Percentiles rank a stretch among this genome's conserved stretches.
Conservation (phyloP, 1,139 yeast species). For the Nakaseomyces delphensis region DNA sequence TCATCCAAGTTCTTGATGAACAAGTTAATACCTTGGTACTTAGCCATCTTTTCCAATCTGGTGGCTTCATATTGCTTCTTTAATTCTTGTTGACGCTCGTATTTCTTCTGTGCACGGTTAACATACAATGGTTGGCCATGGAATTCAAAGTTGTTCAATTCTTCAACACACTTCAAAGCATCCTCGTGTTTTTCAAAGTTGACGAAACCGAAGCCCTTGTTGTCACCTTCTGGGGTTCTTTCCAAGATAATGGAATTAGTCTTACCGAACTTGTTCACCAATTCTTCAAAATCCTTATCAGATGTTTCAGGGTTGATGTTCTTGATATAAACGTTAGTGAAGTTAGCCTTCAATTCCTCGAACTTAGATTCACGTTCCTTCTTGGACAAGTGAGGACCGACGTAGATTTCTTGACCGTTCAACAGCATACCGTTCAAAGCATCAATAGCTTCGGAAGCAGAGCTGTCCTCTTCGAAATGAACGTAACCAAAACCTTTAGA, state of each 20-base stretch:
- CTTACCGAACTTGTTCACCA: slow-evolving; percentile 68
- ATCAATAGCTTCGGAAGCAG: slow-evolving; percentile 93
- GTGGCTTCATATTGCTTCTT: slow-evolving; percentile 91
- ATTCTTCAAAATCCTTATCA: slow-evolving; percentile 63
- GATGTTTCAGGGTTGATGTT: slow-evolving; percentile 68
- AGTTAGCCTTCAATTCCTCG: slow-evolving; percentile 86
- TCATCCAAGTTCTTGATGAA: slow-evolving; percentile 96
- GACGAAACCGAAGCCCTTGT: slow-evolving; percentile 94
- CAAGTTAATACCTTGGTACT: slow-evolving; percentile 96
- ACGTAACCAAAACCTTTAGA: slow-evolving; percentile 98
- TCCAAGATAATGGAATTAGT: slow-evolving; percentile 82
- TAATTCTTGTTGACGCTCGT: slow-evolving; percentile 95
- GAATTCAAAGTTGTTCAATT: slow-evolving; percentile 77
- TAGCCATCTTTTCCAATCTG: slow-evolving; percentile 84
- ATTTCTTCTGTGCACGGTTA: slow-evolving; percentile 98
- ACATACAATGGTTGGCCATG: slow-evolving; percentile 83
- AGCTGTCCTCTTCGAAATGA: slow-evolving; percentile 88
- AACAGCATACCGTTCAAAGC: slow-evolving; percentile 97
- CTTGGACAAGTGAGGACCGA: slow-evolving; percentile 88
- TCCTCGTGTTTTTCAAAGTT: slow-evolving; percentile 81
- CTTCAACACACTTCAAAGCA: slow-evolving; percentile 89
- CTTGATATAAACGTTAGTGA: slow-evolving; percentile 92
- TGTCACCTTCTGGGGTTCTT: slow-evolving; percentile 78
- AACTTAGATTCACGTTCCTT: slow-evolving; percentile 93
- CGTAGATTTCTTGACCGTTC: slow-evolving; percentile 93